phyloP scores from a whole-genome alignment of 2,329 filamentous ascomycete species.

The Penicillium sp. region DNA sequence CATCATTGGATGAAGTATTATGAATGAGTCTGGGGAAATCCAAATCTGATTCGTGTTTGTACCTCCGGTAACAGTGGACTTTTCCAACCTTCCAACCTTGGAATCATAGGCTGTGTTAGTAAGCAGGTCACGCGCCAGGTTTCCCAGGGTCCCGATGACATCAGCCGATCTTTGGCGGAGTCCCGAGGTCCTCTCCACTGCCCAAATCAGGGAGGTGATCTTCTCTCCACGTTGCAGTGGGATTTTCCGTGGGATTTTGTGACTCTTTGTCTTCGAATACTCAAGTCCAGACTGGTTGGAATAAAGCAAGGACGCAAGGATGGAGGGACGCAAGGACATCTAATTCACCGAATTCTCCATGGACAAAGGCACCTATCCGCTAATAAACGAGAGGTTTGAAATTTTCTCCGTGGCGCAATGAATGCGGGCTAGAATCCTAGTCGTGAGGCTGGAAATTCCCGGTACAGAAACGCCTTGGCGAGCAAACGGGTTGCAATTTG shows the following conservation, averaged over 20 bases:
- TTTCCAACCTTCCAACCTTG: too few species aligned
- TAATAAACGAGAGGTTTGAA: not conserved
- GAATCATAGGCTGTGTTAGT: not conserved
- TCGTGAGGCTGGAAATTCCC: slow-evolving; percentile 1
- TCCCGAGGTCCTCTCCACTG: too few species aligned
- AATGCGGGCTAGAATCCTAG: not conserved
- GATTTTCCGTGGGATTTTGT: not conserved
- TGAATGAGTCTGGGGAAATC: slow-evolving; percentile 5
- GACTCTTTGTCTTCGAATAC: not conserved
- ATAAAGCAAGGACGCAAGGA: not conserved
- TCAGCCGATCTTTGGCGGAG: not conserved
- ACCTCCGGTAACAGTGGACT: too few species aligned
- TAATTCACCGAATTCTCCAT: not conserved
- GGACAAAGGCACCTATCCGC: not conserved
- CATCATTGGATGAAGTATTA: slow-evolving; percentile 40
- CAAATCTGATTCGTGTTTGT: not conserved
- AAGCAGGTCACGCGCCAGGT: not conserved
- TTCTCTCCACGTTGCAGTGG: not conserved
- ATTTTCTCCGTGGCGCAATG: not conserved
- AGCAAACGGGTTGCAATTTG: not conserved
- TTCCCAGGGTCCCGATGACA: not conserved
- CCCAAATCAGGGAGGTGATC: not conserved
- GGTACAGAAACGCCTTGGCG: not conserved
- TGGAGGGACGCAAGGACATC: not conserved
- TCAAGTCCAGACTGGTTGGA: not conserved